phyloP scores from a whole-genome alignment of 2,329 filamentous ascomycete genomes.

The Ceratocystiopsis minuta region DNA sequence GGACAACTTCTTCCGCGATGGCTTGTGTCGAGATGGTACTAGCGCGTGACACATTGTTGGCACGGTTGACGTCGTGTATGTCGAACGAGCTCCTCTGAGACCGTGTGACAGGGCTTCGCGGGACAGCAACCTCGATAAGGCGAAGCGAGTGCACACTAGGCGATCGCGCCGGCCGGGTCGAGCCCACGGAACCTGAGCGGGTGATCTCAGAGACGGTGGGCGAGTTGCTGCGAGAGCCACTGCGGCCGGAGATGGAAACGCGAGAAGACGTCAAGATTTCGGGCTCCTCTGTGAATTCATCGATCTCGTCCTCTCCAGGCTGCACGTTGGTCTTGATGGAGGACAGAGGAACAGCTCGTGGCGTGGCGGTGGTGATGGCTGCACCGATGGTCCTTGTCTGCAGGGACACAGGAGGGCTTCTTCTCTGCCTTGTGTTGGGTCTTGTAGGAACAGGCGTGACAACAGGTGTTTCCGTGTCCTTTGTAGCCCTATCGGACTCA shows the following conservation, averaged over 20 bases:
- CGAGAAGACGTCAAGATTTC: conserved; percentile 38
- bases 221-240: conserved; percentile 28
- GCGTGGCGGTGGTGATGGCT: conserved; percentile 3
- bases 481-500: no score
- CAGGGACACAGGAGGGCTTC: background rate
- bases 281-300: conserved; percentile 39
- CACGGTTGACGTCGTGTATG: conserved; percentile 15
- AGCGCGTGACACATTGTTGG: conserved; percentile 21
- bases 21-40: conserved; percentile 23
- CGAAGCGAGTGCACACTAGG: conserved; percentile 37
- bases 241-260: conserved; percentile 33
- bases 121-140: conserved; percentile 36
- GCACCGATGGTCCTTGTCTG: conserved; percentile 4
- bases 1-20: conserved; percentile 21
- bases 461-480: no score
- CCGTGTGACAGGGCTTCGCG: conserved; percentile 28
- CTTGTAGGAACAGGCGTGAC: no score
- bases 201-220: conserved; percentile 29
- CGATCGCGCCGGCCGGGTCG: conserved; percentile 22
- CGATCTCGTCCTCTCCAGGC: conserved; percentile 26
- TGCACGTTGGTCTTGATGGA: conserved; percentile 1
- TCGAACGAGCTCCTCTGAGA: conserved; percentile 33
- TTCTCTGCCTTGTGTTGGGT: background rate
- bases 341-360: conserved; percentile 1
- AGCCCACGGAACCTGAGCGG: conserved; percentile 20